Evolutionary conservation across 2,329 filamentous ascomycete species (phyloP), one percentile per base, ranked within the genome.

Genomic region (Ascochyta koolunga): DNA sequence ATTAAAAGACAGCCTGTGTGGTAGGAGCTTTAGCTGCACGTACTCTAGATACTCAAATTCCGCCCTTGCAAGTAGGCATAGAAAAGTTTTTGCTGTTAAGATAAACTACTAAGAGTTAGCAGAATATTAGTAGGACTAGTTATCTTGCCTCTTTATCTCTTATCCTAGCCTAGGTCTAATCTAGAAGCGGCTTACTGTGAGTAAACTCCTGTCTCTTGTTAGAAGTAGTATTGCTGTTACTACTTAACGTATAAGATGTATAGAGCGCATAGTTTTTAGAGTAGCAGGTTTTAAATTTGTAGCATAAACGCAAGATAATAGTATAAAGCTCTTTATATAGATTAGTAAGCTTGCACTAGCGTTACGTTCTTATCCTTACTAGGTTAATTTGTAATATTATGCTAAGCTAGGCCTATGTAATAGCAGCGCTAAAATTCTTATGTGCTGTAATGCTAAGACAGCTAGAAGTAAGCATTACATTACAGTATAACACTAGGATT

Each of bases 51-150:
- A 15, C 50, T 50, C 35, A 11, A 25, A 45, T 22, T 46, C 50
- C 41, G 29, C 16, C 44, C 3, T 5, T 4, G 27, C 27, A 31
- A 55, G 52, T 7, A 50, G 25, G 36, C 15, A 50, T n/a, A 50
- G 29, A 42, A 50, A 50, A 46, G 52, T 46, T 55, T 42, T 55
- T 4, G 4, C 36, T 45, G 22, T 46, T 7, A 6, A 55, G 35
- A 55, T 37, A 41, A 55, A 44, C 52, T 55, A 31, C 27, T 16
- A 40, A 46, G 18, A 41, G 36, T 55, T 50, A 55, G 52, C 22
- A n/a, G n/a, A 29, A 18, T 41, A 55, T 55, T n/a, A 25, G 45
- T 11, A n/a, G n/a, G n/a, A 18, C 32, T 50, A 32, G 18, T 55
- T 11, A 36, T 55, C 15, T 9, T 55, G 36, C 41, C 41, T 55